Evolutionary conservation across 495 filamentous ascomycete genomes (phyloP).

Genomic region (Rhypophila decipiens): DNA sequence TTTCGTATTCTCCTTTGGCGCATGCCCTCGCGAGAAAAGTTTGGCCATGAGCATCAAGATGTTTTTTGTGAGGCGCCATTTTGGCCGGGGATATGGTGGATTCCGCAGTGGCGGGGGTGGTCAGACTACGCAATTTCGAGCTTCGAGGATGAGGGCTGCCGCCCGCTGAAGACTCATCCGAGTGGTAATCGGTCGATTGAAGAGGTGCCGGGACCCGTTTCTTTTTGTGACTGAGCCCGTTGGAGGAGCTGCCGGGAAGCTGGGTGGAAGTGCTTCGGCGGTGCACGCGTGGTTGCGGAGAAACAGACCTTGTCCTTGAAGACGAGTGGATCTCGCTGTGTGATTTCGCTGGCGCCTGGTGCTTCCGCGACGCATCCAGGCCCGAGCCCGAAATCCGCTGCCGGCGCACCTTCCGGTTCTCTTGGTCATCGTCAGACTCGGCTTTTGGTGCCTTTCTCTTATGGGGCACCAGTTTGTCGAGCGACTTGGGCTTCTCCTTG

Average conservation of each 20-base stretch:
- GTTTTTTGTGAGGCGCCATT: constrained; percentile 66
- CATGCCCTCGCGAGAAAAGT: constrained; percentile 80
- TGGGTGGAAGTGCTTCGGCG: constrained; percentile 63
- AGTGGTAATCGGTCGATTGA: constrained; percentile 57
- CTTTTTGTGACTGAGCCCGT: constrained; percentile 50
- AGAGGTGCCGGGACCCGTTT: constrained; percentile 52
- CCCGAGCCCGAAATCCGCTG: constrained; percentile 39
- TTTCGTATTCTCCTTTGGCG: constrained; percentile 67
- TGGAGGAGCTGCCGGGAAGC: constrained; percentile 40
- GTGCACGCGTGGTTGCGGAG: constrained; percentile 52
- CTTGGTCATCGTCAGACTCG: constrained; percentile 45
- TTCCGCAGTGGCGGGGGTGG: constrained; percentile 50
- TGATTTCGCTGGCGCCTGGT: constrained; percentile 20
- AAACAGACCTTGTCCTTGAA: constrained; percentile 54
- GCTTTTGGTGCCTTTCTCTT: constrained; percentile 41
- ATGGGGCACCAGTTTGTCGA: constrained; percentile 30
- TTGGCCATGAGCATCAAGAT: constrained; percentile 77
- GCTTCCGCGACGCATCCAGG: constrained; percentile 29
- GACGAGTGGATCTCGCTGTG: constrained; percentile 31
- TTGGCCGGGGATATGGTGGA: constrained; percentile 59
- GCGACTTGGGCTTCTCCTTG: constrained; percentile 31
- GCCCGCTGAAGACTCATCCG: constrained; percentile 67
- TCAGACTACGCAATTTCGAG: constrained; percentile 57
- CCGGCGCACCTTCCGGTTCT: constrained; percentile 41
- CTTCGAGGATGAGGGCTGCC: constrained; percentile 64